Conservation (phyloP, 306 rosid species). For the Cyclanthera cordifolia region DNA sequence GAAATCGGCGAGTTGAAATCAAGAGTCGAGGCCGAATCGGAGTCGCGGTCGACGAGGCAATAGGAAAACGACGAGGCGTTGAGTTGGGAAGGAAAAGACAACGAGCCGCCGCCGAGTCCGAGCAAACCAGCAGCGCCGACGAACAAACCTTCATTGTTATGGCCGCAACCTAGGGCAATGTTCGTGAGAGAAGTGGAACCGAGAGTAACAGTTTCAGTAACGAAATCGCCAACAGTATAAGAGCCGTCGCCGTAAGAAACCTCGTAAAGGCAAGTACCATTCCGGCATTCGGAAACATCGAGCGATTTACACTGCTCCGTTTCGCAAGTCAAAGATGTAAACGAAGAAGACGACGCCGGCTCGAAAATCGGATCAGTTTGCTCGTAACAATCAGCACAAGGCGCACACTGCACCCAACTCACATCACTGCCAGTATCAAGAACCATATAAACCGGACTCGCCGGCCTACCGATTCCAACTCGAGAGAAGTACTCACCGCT, state of each 20-base stretch:
- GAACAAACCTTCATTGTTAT: constrained; percentile 69
- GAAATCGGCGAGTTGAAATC: constrained; percentile 50
- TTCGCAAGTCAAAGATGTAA: constrained; percentile 39
- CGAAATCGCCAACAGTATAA: constrained; percentile 74
- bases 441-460: constrained; percentile 53
- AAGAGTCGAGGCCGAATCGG: constrained; percentile 60
- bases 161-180: constrained; percentile 78
- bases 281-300: constrained; percentile 64
- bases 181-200: constrained; percentile 28
- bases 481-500: constrained; percentile 94
- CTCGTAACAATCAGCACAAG: constrained; percentile 75
- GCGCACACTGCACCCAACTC: constrained; percentile 90
- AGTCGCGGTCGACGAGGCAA: constrained; percentile 80
- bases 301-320: constrained; percentile 50
- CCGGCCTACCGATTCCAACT: constrained; percentile 69
- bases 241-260: constrained; percentile 93
- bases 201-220: constrained; percentile 53
- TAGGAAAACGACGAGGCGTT: constrained; percentile 63
- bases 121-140: constrained; percentile 81
- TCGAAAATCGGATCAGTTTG: constrained; percentile 78
- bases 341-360: constrained; percentile 52
- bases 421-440: constrained; percentile 96
- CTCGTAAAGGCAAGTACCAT: constrained; percentile 69
- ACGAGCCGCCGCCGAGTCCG: constrained; percentile 76
- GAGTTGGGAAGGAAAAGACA: constrained; percentile 67